Evolutionary conservation across 495 filamentous ascomycete species (phyloP).

Genomic region (Tetracladium setigerum): DNA sequence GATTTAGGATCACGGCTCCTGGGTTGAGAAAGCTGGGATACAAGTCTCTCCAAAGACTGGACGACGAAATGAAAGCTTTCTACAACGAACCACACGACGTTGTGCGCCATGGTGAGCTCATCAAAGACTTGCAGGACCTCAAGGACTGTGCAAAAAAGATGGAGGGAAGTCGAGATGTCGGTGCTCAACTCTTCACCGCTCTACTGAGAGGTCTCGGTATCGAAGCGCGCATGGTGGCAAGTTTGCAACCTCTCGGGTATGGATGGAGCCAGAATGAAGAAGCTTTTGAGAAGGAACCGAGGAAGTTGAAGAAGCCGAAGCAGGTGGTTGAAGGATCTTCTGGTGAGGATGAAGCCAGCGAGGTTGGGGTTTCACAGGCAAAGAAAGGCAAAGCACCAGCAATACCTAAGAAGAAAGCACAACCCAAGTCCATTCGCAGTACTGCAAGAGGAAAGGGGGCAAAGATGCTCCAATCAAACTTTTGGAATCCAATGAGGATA

Average conservation of each 20-base stretch:
- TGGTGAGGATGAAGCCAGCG: constrained; percentile 20
- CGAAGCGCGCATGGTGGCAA: constrained; percentile 74
- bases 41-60: constrained; percentile 58
- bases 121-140: constrained; percentile 58
- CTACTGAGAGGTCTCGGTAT: constrained; percentile 76
- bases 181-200: constrained; percentile 84
- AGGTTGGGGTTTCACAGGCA: constrained; percentile 8
- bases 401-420: constrained; percentile 16
- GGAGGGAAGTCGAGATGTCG: constrained; percentile 79
- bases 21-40: constrained; percentile 87
- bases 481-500: constrained; percentile 18
- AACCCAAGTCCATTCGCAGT: constrained; percentile 1
- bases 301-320: constrained; percentile 11
- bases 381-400: constrained; percentile 8
- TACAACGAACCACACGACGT: constrained; percentile 53
- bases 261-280: constrained; percentile 86
- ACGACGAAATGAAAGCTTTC: constrained; percentile 58
- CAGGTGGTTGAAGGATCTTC: constrained; percentile 27
- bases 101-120: constrained; percentile 64
- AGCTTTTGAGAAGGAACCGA: constrained; percentile 31
- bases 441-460: constrained; percentile 2
- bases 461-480: constrained; percentile 26
- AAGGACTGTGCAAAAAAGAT: constrained; percentile 59
- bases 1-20: constrained; percentile 70
- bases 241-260: constrained; percentile 81